Evolutionary conservation across 176 grass and related monocot genomes (phyloP), one percentile per base, ranked within the genome.

Genomic region (Tillandsia leiboldiana): DNA sequence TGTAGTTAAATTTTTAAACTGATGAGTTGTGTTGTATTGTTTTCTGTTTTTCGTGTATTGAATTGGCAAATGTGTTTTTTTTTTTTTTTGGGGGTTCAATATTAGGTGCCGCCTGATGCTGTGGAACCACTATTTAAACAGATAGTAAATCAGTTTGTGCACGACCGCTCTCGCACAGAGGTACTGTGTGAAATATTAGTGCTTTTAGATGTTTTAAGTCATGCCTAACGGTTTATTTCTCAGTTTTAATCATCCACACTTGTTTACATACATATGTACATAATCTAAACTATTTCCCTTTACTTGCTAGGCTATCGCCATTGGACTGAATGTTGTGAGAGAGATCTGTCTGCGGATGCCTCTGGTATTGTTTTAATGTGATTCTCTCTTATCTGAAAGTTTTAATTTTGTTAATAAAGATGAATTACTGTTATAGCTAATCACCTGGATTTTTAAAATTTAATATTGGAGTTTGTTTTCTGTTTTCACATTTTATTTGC

Each of bases 81-180:
- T 51, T 28, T 24, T 62, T 1, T 20, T 20, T 20, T 20, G 20
- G 23, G 23, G 11, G 67, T 48, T 70, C 13, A 71, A 51, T 78
- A 72, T 75, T 78, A 97, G 86, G 93, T 97, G 51, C 93, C 93
- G 28, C 93, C 93, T 28, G 89, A 97, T 92, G 93, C 82, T 33
- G 89, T 97, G 74, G 93, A 97, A 72, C 89, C 93, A 73, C 69
- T 97, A 14, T 97, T 97, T 77, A 90, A 85, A 71, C 89, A 91
- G 80, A 97, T 97, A 76, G 93, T 97, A 71, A 97, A 97, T 92
- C 87, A 91, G 52, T 97, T 97, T 83, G 93, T 97, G 61, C 88
- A 97, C 77, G 93, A 97, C 67, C 86, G 81, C 58, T 88, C 93
- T 80, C 87, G 88, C 15, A 85, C 93, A 26, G 93, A 97, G 93